phyloP scores from a whole-genome alignment of 345 rosid genomes.

The Orychophragmus violaceus region DNA sequence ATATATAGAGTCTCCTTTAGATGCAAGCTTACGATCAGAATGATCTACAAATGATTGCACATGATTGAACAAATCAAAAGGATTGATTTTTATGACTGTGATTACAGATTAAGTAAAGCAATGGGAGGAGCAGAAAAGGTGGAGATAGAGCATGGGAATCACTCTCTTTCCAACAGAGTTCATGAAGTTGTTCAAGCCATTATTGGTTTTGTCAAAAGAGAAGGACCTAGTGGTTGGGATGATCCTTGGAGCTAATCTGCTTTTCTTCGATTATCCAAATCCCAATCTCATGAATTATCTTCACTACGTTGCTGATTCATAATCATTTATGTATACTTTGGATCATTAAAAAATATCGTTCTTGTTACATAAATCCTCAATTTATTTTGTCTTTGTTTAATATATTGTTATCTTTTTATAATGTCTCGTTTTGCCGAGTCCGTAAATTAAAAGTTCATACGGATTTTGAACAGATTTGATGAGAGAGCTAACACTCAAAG shows the following conservation, averaged over 20 bases:
- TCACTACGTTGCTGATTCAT: neutral
- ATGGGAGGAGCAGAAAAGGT: slow-evolving; percentile 97
- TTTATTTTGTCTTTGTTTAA: neutral
- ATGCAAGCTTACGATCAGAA: neutral
- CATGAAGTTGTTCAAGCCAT: slow-evolving; percentile 75
- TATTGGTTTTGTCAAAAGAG: slow-evolving; percentile 66
- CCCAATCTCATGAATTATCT: neutral
- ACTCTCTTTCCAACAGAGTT: slow-evolving; percentile 81
- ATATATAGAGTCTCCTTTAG: neutral
- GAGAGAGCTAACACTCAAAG: neutral
- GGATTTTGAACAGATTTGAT: too few species aligned
- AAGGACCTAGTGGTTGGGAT: slow-evolving; percentile 95
- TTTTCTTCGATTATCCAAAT: neutral
- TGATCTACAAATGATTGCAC: slow-evolving; percentile 8
- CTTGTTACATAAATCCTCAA: slow-evolving; percentile 6
- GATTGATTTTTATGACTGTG: neutral
- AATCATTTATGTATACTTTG: neutral
- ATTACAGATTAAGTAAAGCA: slow-evolving; percentile 73
- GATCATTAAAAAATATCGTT: neutral
- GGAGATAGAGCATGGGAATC: slow-evolving; percentile 85
- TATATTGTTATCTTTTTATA: neutral
- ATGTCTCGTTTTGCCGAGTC: neutral
- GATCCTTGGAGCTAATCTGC: slow-evolving; percentile 78
- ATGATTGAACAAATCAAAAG: neutral
- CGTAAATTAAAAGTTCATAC: too few species aligned